A percentile compares a stretch with the other conserved stretches of the same genome.
These are phyloP conservation scores for Lecanosticta acicola DNA, from an alignment of 2,329 filamentous ascomycete genomes.

Conservation along the genomic window DNA sequence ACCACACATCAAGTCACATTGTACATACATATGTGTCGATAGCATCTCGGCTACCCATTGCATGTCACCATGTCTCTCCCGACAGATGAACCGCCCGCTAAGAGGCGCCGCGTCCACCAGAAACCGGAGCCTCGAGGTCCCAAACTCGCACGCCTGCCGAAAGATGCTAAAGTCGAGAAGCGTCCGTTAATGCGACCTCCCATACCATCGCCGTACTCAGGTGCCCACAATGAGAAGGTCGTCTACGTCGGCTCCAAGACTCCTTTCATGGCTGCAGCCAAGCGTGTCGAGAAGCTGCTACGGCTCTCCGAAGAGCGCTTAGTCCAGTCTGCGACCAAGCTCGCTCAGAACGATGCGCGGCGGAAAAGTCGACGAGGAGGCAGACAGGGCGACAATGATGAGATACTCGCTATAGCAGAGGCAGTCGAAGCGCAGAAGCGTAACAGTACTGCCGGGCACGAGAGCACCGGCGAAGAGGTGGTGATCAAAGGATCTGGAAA, in stretches of 20 bases:
- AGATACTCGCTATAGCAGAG: slow-evolving; percentile 35
- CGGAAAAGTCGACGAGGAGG: slow-evolving; percentile 11
- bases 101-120: background rate
- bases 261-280: slow-evolving; percentile 63
- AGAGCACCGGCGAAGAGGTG: slow-evolving; percentile 43
- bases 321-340: slow-evolving; percentile 36
- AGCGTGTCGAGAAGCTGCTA: slow-evolving; percentile 60
- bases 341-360: slow-evolving; percentile 25
- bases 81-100: background rate
- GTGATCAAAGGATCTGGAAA: slow-evolving; percentile 60
- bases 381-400: slow-evolving; percentile 17
- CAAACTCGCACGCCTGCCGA: slow-evolving; percentile 7
- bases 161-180: slow-evolving; percentile 48
- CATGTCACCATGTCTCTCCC: background rate
- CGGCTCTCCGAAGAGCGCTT: slow-evolving; percentile 50
- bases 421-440: slow-evolving; percentile 29
- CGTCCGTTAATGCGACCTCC: slow-evolving; percentile 55
- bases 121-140: background rate
- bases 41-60: too few relatives aligned
- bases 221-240: slow-evolving; percentile 46
- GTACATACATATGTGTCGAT: too few relatives aligned
- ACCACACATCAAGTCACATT: too few relatives aligned
- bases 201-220: slow-evolving; percentile 50
- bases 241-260: slow-evolving; percentile 62
- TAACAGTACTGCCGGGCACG: slow-evolving; percentile 22